Evolutionary conservation across 164 flowering plant species (phyloP), one percentile per base, ranked within the genome.

Genomic region (Hamamelis virginiana): DNA sequence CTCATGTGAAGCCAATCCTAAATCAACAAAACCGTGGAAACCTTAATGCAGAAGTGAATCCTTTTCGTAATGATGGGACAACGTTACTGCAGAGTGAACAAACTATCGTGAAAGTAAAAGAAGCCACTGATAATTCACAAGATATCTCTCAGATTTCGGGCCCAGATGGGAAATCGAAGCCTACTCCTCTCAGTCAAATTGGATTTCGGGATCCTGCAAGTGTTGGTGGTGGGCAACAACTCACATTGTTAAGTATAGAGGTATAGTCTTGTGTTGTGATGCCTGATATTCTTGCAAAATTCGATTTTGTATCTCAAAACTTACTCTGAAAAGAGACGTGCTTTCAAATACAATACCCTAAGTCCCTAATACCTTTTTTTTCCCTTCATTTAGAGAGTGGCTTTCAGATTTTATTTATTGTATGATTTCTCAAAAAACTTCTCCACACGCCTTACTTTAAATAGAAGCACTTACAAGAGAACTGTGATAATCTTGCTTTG

Each of bases 181-280:
- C 81, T 27, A 96, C 97, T 52, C 98, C 99, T 62, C 82, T 91
- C 15, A 96, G 98, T 82, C 99, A 96, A 85, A 86, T 68, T 64
- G 99, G 99, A 55, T 96, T 96, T 59, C 82, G 92, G 44, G 98
- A 96, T 78, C 92, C 98, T 72, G 99, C 99, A 25, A 90, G 93
- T 81, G 71, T 78, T 78, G 97, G 97, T 73, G 84, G 84, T 64
- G 91, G 97, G 16, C 96, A 96, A 75, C 99, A 92, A 53, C 76
- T 96, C 53, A 90, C 99, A 56, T 59, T 91, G 75, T 64, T 96
- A 33, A 96, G 98, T 72, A 66, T 96, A 61, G 99, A 96, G 94
- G 97, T 92, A 82, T 44, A 14, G 16, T 23, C 25, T 63, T 59
- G 27, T 70, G 14, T 66, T 66, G 8, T 70, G 6, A 67, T 33